A percentile compares a stretch with the other conserved stretches of the same genome.
Conservation (phyloP, 352 stramenopile genomes). For the Globisporangium parvum region DNA sequence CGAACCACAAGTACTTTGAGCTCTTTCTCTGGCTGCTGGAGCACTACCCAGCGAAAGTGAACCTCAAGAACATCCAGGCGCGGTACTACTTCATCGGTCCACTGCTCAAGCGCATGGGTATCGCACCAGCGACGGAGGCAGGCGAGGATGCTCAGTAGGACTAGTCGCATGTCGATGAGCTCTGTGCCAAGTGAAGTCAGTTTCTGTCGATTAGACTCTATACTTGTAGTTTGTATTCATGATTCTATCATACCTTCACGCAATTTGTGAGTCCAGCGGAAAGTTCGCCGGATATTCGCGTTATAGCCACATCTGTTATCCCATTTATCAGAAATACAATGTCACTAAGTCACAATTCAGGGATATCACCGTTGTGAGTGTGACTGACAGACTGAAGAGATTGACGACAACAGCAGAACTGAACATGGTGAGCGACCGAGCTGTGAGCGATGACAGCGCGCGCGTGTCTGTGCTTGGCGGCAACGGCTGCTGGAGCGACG, state of each 20-base stretch:
- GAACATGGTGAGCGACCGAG: neutral
- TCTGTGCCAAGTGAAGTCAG: neutral
- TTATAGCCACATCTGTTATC: too few species aligned
- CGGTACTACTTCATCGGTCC: constrained; percentile 11
- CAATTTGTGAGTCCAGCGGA: too few species aligned
- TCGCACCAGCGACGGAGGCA: neutral
- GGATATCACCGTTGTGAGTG: too few species aligned
- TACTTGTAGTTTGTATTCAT: neutral
- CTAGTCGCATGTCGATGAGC: neutral
- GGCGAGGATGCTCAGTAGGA: neutral
- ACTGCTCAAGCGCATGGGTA: constrained; percentile 6
- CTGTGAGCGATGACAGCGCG: neutral
- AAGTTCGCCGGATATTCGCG: too few species aligned
- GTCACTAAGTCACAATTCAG: too few species aligned
- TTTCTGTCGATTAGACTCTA: neutral
- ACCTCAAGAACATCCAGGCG: constrained; percentile 11
- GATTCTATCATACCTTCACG: too few species aligned
- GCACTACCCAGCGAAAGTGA: constrained; percentile 8
- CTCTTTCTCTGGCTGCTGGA: constrained; percentile 10
- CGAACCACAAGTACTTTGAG: constrained; percentile 11
- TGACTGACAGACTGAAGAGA: too few species aligned
- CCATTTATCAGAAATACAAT: too few species aligned
- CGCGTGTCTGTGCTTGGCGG: too few species aligned
- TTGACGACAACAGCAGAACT: neutral
- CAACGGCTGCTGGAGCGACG: too few species aligned